Evolutionary conservation across 2,329 filamentous ascomycete genomes (phyloP).

Genomic region (Lecanicillium sp.): DNA sequence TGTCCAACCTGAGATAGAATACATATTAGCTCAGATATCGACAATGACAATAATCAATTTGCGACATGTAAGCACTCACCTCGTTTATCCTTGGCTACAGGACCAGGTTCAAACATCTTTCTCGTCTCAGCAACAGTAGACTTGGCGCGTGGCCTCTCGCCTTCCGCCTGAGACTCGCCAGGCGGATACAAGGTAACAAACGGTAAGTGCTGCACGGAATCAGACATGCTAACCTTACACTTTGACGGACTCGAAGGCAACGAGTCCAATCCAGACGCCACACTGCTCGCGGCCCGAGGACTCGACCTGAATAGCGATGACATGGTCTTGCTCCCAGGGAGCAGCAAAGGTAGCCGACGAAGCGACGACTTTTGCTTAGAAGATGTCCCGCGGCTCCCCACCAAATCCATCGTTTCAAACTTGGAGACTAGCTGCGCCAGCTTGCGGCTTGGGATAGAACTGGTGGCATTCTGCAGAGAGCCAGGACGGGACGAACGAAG

Average conservation of each 20-base stretch:
- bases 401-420: slow-evolving; percentile 22
- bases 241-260: slow-evolving; percentile 2
- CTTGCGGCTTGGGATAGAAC: slow-evolving; percentile 7
- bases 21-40: too few relatives aligned
- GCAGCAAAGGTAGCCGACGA: slow-evolving; percentile 9
- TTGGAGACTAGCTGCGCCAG: slow-evolving; percentile 26
- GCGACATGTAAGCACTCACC: too few relatives aligned
- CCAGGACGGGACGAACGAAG: background rate
- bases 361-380: background rate
- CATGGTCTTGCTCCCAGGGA: slow-evolving; percentile 4
- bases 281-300: too few relatives aligned
- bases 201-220: too few relatives aligned
- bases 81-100: background rate
- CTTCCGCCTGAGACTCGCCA: too few relatives aligned
- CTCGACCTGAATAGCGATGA: background rate
- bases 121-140: slow-evolving; percentile 17
- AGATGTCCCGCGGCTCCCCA: background rate
- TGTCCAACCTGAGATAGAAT: too few relatives aligned
- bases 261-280: too few relatives aligned
- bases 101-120: slow-evolving; percentile 14
- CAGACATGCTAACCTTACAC: background rate
- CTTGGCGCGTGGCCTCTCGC: background rate
- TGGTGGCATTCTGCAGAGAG: background rate
- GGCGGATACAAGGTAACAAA: too few relatives aligned
- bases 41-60: too few relatives aligned